Conservation (phyloP, 164 flowering plant genomes). For the Chimonanthus salicifolius region DNA sequence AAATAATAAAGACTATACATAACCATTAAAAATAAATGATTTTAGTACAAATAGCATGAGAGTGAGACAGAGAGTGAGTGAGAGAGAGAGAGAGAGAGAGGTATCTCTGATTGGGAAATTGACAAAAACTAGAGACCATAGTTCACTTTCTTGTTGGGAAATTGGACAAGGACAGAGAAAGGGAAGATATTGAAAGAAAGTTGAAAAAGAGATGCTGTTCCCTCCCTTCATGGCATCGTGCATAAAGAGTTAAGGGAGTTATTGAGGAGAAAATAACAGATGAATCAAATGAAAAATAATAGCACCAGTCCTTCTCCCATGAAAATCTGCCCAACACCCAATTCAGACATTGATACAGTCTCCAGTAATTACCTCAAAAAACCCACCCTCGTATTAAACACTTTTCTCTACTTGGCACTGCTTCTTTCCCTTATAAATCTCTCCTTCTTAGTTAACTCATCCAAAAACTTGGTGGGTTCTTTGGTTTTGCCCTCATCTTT, state of each 20-base stretch:
- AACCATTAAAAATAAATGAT: no score
- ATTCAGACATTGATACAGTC: conserved; percentile 8
- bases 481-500: not conserved
- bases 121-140: not conserved
- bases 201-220: conserved; percentile 12
- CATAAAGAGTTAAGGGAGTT: conserved; percentile 21
- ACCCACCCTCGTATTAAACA: not conserved
- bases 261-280: conserved; percentile 47
- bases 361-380: not conserved
- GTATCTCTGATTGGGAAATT: conserved; percentile 1
- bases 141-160: conserved; percentile 9
- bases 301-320: conserved; percentile 29
- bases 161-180: conserved; percentile 16
- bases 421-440: conserved; percentile 12
- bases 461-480: not conserved
- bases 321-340: conserved; percentile 21
- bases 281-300: conserved; percentile 26
- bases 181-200: not conserved
- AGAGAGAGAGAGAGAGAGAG: conserved; percentile 9
- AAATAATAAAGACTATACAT: no score
- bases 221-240: conserved; percentile 18
- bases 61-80: not conserved
- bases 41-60: not conserved
- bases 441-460: not conserved
- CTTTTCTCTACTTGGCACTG: not conserved